Percentiles rank a stretch among this genome's conserved stretches.
Conservation (phyloP, 306 rosid genomes). For the Cicer pinnatifidum region DNA sequence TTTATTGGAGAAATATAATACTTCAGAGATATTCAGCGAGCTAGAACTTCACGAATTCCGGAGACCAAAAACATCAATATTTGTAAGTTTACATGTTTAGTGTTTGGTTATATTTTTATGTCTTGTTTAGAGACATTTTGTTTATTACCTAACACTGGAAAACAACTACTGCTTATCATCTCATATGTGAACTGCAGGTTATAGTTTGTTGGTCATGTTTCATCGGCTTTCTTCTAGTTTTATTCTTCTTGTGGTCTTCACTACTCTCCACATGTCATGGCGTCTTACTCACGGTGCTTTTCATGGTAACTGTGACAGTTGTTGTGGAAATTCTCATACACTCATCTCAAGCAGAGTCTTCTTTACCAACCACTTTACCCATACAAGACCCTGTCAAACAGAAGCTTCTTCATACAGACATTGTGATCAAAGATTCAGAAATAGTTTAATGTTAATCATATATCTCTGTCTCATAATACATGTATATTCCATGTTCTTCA, state of each 20-base stretch:
- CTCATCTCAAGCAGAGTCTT: conserved; percentile 64
- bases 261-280: conserved; percentile 80
- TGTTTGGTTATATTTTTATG: background rate
- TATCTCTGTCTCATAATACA: conserved; percentile 9
- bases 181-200: conserved; percentile 44
- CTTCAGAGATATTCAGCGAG: conserved; percentile 65
- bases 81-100: conserved; percentile 50
- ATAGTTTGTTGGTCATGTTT: conserved; percentile 61
- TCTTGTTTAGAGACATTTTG: background rate
- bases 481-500: background rate
- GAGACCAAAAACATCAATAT: conserved; percentile 65
- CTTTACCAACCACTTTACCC: conserved; percentile 47
- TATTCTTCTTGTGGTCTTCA: conserved; percentile 55
- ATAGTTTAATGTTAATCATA: background rate
- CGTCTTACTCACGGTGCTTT: conserved; percentile 49
- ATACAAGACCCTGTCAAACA: conserved; percentile 57
- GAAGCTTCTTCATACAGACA: conserved; percentile 52
- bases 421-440: conserved; percentile 39
- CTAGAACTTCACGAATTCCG: conserved; percentile 51
- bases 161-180: background rate
- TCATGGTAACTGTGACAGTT: conserved; percentile 52
- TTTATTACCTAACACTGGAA: background rate
- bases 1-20: conserved; percentile 64
- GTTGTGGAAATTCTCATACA: conserved; percentile 74
- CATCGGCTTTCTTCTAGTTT: conserved; percentile 47